Percentiles rank a stretch among this genome's conserved stretches.
phyloP scores from a whole-genome alignment of 768 basidiomycete genomes.

The Boletales sp. region DNA sequence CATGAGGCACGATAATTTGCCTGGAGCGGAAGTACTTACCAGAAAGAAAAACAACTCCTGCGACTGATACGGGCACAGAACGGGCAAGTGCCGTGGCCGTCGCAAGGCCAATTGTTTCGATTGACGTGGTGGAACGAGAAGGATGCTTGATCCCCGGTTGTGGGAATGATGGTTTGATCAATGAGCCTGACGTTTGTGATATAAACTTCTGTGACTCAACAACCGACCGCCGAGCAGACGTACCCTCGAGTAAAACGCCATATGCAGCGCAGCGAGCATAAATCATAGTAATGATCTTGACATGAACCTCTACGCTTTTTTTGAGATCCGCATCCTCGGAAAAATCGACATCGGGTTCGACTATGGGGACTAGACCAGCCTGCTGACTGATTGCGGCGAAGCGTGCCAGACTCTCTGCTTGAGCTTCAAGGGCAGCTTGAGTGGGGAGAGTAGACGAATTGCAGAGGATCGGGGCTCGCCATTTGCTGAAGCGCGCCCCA shows the following conservation, averaged over 20 bases:
- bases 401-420: constrained; percentile 45
- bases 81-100: constrained; percentile 44
- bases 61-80: constrained; percentile 42
- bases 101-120: constrained; percentile 43
- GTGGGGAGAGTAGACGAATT: constrained; percentile 39
- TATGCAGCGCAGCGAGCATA: constrained; percentile 43
- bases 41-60: constrained; percentile 49
- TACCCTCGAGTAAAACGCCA: constrained; percentile 49
- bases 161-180: constrained; percentile 52
- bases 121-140: constrained; percentile 33
- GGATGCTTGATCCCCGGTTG: constrained; percentile 45
- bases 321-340: constrained; percentile 43
- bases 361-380: constrained; percentile 49
- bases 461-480: constrained; percentile 48
- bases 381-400: constrained; percentile 51
- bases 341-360: constrained; percentile 53
- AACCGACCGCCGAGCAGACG: background rate
- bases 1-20: background rate
- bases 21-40: constrained; percentile 28
- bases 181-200: constrained; percentile 32
- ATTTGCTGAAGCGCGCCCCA: constrained; percentile 50
- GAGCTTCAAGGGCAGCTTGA: constrained; percentile 39
- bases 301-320: constrained; percentile 45
- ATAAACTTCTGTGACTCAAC: background rate
- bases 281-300: constrained; percentile 43